phyloP scores from a whole-genome alignment of 23 red algal genomes.

The Pyropia yezoensis region DNA sequence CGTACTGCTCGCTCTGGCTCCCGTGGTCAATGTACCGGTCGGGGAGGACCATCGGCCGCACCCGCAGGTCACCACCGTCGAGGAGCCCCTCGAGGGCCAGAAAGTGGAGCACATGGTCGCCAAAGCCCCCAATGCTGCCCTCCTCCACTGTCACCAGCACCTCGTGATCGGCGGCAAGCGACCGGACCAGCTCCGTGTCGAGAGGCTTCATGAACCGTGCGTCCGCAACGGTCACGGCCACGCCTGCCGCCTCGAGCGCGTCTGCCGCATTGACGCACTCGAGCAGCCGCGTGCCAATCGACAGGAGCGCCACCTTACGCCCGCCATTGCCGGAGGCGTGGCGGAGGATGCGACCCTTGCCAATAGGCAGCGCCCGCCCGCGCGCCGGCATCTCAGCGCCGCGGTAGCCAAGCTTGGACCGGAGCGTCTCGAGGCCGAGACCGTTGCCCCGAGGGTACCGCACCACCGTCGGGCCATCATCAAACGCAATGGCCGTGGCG shows the following conservation, averaged over 20 bases:
- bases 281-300: slow-evolving; percentile 77
- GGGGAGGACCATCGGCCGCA: slow-evolving; percentile 94
- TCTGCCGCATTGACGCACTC: slow-evolving; percentile 69
- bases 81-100: slow-evolving; percentile 59
- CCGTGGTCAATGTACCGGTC: slow-evolving; percentile 95
- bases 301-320: slow-evolving; percentile 70
- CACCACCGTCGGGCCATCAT: slow-evolving; percentile 74
- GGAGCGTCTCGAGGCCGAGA: slow-evolving; percentile 72
- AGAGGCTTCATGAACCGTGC: slow-evolving; percentile 98
- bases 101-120: slow-evolving; percentile 88
- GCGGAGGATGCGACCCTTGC: slow-evolving; percentile 76
- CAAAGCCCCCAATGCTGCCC: slow-evolving; percentile 93
- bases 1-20: slow-evolving; percentile 82
- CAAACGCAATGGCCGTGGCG: slow-evolving; percentile 65
- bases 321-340: slow-evolving; percentile 1
- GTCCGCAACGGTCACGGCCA: slow-evolving; percentile 79
- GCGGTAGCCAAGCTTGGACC: slow-evolving; percentile 61
- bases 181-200: slow-evolving; percentile 73
- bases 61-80: slow-evolving; percentile 56
- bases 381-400: slow-evolving; percentile 32
- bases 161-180: slow-evolving; percentile 57
- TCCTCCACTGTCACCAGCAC: slow-evolving; percentile 92
- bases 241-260: slow-evolving; percentile 32
- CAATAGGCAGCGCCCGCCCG: slow-evolving; percentile 67
- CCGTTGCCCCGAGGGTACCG: slow-evolving; percentile 88